Base-by-base conservation (phyloP, 139 green algal species). In the Mesostigma viride region DNA sequence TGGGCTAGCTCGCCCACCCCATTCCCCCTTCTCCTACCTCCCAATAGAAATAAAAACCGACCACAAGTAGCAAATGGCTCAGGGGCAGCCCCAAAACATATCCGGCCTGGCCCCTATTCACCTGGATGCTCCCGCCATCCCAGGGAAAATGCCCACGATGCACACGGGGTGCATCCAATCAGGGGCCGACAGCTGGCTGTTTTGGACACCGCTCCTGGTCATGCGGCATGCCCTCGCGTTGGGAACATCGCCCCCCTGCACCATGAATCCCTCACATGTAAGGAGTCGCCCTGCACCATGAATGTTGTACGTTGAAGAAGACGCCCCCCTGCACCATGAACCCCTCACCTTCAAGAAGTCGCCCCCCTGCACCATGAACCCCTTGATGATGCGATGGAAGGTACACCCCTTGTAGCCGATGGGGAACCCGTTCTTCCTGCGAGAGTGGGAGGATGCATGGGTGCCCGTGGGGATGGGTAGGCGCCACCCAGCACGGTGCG, bases 331-430 rank as follows among this genome's bases (percentile, higher is more conserved):
- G 89, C 17, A 92, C 77, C 87, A 95, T 94, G 74, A 91, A 91
- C n/a, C 14, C 40, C 40, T 53, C 17, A 53, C 40, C 40, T 95
- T 93, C 1, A 94, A n/a, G 67, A 95, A 95, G 68, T 96, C 89
- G 0, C 90, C 89, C 0, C 87, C 88, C 67, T 97, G 90, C 11
- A 95, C 81, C 89, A 97, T 96, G 76, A 95, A 95, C 24, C 86
- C 86, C 68, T 93, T 94, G 79, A 98, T 98, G 3, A 97, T 76
- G n/a, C 92, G 71, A 69, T 98, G 92, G 71, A 98, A 97, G 1
- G 70, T 53, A 63, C 81, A 89, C 45, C 82, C 79, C 64, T 87
- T 87, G 70, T 84, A 87, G 11, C 91, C 91, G 1, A 84, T 48
- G 1, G 91, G 86, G 8, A 86, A 46, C 31, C 79, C 79, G 31